Evolutionary conservation across 2,329 filamentous ascomycete species (phyloP).

Genomic region (Xylariaceae sp.): DNA sequence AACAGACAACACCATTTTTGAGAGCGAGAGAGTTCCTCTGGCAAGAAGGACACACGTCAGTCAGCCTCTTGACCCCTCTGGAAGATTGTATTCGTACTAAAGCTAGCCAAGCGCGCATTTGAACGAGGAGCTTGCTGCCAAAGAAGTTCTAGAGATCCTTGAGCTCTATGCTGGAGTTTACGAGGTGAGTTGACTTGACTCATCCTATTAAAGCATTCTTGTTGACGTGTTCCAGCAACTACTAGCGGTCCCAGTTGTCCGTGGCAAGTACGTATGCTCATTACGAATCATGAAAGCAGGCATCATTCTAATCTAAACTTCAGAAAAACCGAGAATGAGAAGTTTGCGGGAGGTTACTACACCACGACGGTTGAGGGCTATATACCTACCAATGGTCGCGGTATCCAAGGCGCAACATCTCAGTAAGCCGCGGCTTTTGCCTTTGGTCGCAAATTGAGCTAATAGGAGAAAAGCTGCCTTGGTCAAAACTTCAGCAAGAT

Average conservation of each 20-base stretch:
- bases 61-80: not conserved
- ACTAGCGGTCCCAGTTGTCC: conserved; percentile 89
- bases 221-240: conserved; percentile 49
- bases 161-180: conserved; percentile 91
- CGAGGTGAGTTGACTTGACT: conserved; percentile 38
- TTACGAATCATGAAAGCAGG: conserved; percentile 15
- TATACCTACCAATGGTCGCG: conserved; percentile 90
- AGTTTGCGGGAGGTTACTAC: conserved; percentile 94
- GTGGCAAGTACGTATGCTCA: conserved; percentile 50
- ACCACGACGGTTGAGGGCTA: conserved; percentile 97
- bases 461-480: conserved; percentile 38
- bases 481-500: conserved; percentile 99
- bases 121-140: conserved; percentile 72
- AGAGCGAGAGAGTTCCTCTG: conserved; percentile 93
- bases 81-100: conserved; percentile 3
- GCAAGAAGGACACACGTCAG: conserved; percentile 81
- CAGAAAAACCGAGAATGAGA: conserved; percentile 92
- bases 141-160: conserved; percentile 89
- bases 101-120: conserved; percentile 66
- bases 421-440: conserved; percentile 52
- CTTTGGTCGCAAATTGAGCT: not conserved
- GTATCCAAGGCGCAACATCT: conserved; percentile 93
- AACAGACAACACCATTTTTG: conserved; percentile 83
- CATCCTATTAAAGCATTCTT: not conserved
- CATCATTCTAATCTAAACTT: not conserved